Base-by-base conservation (phyloP, 2,329 filamentous ascomycete genomes). In the Fusarium neocosmosporiellum region DNA sequence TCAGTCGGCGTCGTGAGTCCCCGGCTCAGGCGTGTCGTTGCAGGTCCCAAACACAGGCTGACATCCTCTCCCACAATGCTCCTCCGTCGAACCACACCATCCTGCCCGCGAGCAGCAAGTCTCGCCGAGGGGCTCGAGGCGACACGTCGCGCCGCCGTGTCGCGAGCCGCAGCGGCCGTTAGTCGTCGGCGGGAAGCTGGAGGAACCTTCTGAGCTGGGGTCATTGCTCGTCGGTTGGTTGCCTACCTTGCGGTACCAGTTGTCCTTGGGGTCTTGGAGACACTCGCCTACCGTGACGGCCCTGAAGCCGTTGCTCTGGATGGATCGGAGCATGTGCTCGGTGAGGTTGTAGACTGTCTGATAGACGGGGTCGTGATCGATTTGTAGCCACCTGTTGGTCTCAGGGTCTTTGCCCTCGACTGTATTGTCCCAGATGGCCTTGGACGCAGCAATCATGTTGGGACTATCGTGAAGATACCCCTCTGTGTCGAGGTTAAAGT, bases 401-500 rank as follows among this genome's bases (percentile, higher is more conserved):
- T 63, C 61, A 0, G 78, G 68, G 20, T 77, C 69, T 16, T 57
- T 36, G 1, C 75, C 78, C 70, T 85, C 87, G 39, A 84, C 81
- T 18, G 77, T 77, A 2, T 70, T 68, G 46, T 82, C 81, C 77
- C 80, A 84, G 29, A 80, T 81, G 5, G 77, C 75, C 70, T 88
- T 84, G 63, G 84, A 86, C 10, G 82, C 75, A 63, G 82, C 79
- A 72, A 90, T 89, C 65, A 82, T 82, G 37, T 85, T 80, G 7
- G 87, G 83, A 18, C 80, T 81, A 62, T 86, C 83, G 73, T 90
- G 86, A 62, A 89, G 81, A 76, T 90, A 91, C 63, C 90, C 89
- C 63, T 89, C 85, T 4, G 89, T 91, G 75, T 91, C 89, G 50
- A 91, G 81, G 76, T 90, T 87, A 74, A 89, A 90, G 80, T 90